Evolutionary conservation across 176 grass and related monocot genomes (phyloP).

Genomic region (Alopecurus myosuroides): DNA sequence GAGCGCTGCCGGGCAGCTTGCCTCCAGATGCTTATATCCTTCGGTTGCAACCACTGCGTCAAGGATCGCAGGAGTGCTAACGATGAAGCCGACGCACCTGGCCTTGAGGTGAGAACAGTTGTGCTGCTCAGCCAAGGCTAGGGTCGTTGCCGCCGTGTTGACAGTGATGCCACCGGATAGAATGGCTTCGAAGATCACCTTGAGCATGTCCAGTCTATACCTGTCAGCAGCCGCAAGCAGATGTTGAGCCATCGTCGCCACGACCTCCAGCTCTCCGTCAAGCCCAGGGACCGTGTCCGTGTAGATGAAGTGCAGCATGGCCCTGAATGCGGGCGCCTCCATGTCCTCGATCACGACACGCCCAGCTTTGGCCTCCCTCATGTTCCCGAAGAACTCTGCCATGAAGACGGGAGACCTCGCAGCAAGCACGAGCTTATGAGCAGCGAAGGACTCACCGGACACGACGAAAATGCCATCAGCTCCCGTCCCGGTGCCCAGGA

Average conservation of each 20-base stretch:
- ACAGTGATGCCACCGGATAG: conserved; percentile 11
- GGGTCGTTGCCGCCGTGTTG: background rate
- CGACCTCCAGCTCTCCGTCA: too few relatives aligned
- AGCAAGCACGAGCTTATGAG: background rate
- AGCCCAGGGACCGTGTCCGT: background rate
- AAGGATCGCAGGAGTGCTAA: background rate
- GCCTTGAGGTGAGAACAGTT: background rate
- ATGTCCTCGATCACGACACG: background rate
- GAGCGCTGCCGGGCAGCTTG: background rate
- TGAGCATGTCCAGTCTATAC: conserved; percentile 16
- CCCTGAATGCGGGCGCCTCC: background rate
- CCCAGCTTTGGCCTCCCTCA: background rate
- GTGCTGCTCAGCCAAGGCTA: background rate
- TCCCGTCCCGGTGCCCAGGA: background rate
- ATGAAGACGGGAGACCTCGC: background rate
- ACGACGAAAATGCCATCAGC: background rate
- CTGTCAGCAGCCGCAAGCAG: conserved; percentile 7
- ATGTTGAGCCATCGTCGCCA: background rate
- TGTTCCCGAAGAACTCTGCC: background rate
- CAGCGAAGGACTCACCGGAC: background rate
- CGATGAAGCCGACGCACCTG: background rate
- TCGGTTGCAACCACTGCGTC: background rate
- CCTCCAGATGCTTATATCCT: background rate
- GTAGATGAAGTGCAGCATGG: conserved; percentile 35
- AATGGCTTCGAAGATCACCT: conserved; percentile 35